Conservation (phyloP, 1,139 yeast genomes). For the Blastobotrys malaysiensis region DNA sequence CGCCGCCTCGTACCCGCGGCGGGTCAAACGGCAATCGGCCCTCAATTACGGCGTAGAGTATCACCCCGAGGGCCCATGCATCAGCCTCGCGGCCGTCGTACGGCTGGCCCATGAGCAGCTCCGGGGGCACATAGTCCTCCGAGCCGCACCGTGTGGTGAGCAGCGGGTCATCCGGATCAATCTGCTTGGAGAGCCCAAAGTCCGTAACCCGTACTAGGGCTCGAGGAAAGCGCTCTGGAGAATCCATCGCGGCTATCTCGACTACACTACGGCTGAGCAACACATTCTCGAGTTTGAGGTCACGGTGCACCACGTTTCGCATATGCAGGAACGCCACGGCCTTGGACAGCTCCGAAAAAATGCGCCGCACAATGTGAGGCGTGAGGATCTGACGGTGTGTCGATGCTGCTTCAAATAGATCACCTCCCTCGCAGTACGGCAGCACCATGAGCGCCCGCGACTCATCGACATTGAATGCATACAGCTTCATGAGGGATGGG, state of each 20-base stretch:
- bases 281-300: constrained; percentile 78
- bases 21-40: constrained; percentile 84
- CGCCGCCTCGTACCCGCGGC: constrained; percentile 27
- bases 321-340: constrained; percentile 74
- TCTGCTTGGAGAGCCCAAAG: constrained; percentile 75
- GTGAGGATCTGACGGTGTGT: constrained; percentile 29
- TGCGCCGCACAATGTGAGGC: constrained; percentile 44
- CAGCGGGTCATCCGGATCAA: constrained; percentile 54
- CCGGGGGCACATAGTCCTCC: constrained; percentile 94
- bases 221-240: constrained; percentile 18
- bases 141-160: constrained; percentile 89
- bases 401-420: constrained; percentile 59
- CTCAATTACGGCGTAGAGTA: constrained; percentile 78
- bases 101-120: constrained; percentile 78
- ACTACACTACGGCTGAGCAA: constrained; percentile 43
- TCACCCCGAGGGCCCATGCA: constrained; percentile 90
- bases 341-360: constrained; percentile 61
- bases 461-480: constrained; percentile 34
- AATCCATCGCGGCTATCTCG: constrained; percentile 29
- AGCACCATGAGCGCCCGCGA: constrained; percentile 49
- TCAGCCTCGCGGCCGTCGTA: constrained; percentile 90
- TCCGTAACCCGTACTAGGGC: constrained; percentile 69
- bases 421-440: constrained; percentile 81
- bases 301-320: constrained; percentile 71
- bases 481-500: constrained; percentile 42